These are phyloP conservation scores for Leccinum imitatum DNA, from an alignment of 768 basidiomycete species.

Conservation along the genomic window DNA sequence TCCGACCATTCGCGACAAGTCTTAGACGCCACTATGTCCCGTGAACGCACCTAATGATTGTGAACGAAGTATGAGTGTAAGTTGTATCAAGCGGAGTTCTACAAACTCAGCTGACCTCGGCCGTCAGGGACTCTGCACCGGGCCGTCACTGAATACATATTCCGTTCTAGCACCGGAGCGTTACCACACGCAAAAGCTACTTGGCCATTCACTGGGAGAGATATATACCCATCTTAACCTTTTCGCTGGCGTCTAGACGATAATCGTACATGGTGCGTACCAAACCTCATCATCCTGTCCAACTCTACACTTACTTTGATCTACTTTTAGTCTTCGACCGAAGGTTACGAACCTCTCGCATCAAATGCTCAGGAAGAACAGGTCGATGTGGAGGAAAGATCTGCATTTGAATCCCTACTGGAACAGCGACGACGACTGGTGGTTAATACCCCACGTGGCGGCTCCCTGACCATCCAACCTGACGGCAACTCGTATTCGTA, in stretches of 20 bases:
- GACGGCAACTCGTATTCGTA: constrained; percentile 48
- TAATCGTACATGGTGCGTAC: constrained; percentile 13
- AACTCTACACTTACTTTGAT: not conserved
- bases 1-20: too few species aligned
- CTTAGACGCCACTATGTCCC: too few species aligned
- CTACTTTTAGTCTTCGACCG: constrained; percentile 5
- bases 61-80: too few species aligned
- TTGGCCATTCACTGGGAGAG: not conserved
- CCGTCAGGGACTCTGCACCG: too few species aligned
- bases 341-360: constrained; percentile 18
- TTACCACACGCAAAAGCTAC: not conserved
- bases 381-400: constrained; percentile 11
- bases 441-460: constrained; percentile 27
- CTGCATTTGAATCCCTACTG: constrained; percentile 19
- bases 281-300: not conserved
- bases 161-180: not conserved
- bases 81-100: not conserved
- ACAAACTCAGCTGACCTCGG: not conserved
- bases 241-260: not conserved
- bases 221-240: not conserved
- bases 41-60: too few species aligned
- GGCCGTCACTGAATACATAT: too few species aligned
- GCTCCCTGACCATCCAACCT: constrained; percentile 24
- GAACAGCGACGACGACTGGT: constrained; percentile 17
- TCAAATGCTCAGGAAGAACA: constrained; percentile 13